Conservation (phyloP, 1,284 basidiomycete genomes). For the Flammula alnicola region DNA sequence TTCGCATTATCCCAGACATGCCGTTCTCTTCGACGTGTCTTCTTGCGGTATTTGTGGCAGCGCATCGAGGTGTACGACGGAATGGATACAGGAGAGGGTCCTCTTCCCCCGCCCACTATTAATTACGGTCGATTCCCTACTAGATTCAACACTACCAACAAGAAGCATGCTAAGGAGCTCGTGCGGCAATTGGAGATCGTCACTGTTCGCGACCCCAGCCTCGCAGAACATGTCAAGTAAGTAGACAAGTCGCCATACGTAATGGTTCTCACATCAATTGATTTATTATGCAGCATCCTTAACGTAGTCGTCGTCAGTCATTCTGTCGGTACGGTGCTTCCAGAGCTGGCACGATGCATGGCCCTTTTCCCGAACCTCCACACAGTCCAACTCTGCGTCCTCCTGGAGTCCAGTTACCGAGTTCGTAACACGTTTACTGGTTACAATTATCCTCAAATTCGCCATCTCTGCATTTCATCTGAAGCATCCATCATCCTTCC, state of each 20-base stretch:
- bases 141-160: background rate
- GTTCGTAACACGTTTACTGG: background rate
- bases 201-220: background rate
- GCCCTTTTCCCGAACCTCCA: background rate
- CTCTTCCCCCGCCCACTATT: no score
- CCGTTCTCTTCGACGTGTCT: no score
- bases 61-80: no score
- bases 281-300: background rate
- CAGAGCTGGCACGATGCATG: background rate
- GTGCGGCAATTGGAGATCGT: slow-evolving; percentile 6
- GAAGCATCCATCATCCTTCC: no score
- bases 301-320: background rate
- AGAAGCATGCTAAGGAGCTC: background rate
- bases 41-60: no score
- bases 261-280: no score
- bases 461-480: no score
- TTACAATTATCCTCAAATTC: background rate
- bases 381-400: background rate
- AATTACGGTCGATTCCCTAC: slow-evolving; percentile 2
- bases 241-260: no score
- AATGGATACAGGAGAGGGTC: no score
- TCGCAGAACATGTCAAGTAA: slow-evolving; percentile 1
- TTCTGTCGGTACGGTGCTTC: background rate
- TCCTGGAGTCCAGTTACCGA: background rate
- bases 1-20: no score